phyloP scores from a whole-genome alignment of 1,139 yeast genomes.

The Kazachstania sp. region DNA sequence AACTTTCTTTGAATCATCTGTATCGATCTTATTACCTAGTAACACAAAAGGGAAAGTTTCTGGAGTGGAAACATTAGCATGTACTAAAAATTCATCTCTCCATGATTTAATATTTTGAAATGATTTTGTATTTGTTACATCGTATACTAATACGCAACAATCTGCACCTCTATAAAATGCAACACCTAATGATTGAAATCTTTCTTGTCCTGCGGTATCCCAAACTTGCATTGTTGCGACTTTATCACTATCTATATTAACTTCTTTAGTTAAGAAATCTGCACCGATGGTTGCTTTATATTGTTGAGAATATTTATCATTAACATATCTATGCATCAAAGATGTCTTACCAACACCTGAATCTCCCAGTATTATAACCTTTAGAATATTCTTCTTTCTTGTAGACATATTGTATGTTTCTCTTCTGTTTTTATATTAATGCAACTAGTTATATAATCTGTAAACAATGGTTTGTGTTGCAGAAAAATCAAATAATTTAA shows the following conservation, averaged over 20 bases:
- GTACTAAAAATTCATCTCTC: slow-evolving; percentile 93
- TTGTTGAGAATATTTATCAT: slow-evolving; percentile 89
- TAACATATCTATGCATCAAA: slow-evolving; percentile 90
- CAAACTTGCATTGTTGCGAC: slow-evolving; percentile 82
- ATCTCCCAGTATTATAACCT: slow-evolving; percentile 92
- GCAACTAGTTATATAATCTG: not conserved
- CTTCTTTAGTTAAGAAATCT: slow-evolving; percentile 88
- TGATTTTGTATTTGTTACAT: slow-evolving; percentile 87
- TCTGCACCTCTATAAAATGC: slow-evolving; percentile 98
- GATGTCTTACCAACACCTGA: slow-evolving; percentile 98
- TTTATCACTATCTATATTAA: slow-evolving; percentile 65
- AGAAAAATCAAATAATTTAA: no score
- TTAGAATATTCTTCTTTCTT: slow-evolving; percentile 82
- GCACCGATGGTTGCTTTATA: slow-evolving; percentile 98
- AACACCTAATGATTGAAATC: slow-evolving; percentile 93
- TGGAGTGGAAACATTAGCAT: slow-evolving; percentile 87
- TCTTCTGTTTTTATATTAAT: not conserved
- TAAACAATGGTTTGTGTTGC: no score
- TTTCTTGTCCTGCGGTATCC: slow-evolving; percentile 99
- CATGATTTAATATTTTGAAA: slow-evolving; percentile 84
- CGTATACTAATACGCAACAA: slow-evolving; percentile 93
- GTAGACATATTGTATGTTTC: slow-evolving; percentile 47
- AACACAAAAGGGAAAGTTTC: slow-evolving; percentile 93
- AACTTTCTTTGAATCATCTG: slow-evolving; percentile 81
- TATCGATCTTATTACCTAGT: slow-evolving; percentile 90